Percentiles rank a stretch among this genome's conserved stretches.
Evolutionary conservation across 192 early-diverging fungal genomes (phyloP).

Genomic region (Backusella luteola): DNA sequence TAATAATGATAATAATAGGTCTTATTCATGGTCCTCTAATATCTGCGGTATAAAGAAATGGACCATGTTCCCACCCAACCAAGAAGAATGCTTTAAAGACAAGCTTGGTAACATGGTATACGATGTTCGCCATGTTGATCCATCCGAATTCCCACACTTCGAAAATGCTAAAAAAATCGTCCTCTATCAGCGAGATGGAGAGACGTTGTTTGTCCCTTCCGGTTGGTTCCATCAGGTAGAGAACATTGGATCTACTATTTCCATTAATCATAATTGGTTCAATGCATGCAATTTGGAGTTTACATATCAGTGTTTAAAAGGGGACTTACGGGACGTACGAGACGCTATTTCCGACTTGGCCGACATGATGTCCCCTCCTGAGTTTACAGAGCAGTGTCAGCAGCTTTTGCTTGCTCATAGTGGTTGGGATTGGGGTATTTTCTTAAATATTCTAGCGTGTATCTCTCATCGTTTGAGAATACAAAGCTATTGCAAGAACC

Average conservation of each 20-base stretch:
- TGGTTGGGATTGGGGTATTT: constrained; percentile 47
- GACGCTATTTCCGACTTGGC: constrained; percentile 55
- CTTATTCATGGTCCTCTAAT: constrained; percentile 76
- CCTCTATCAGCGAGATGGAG: constrained; percentile 58
- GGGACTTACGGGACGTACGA: constrained; percentile 47
- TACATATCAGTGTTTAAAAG: constrained; percentile 43
- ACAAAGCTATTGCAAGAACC: not conserved
- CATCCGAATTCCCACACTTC: constrained; percentile 48
- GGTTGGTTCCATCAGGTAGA: constrained; percentile 76
- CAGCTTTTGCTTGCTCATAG: constrained; percentile 45
- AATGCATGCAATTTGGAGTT: constrained; percentile 59
- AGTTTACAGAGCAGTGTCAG: constrained; percentile 49
- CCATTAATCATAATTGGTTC: constrained; percentile 79
- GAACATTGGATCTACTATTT: constrained; percentile 69
- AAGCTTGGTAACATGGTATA: constrained; percentile 54
- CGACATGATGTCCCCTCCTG: constrained; percentile 40
- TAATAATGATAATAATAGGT: constrained; percentile 25
- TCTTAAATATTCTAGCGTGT: not conserved
- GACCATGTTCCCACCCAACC: constrained; percentile 66
- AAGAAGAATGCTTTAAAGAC: constrained; percentile 61
- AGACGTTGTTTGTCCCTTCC: constrained; percentile 72
- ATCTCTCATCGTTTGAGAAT: not conserved
- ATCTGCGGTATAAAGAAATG: constrained; percentile 71
- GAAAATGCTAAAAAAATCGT: constrained; percentile 44
- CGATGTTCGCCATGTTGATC: constrained; percentile 49